Conservation (phyloP, 768 basidiomycete genomes). For the Pulveroboletus sp. region DNA sequence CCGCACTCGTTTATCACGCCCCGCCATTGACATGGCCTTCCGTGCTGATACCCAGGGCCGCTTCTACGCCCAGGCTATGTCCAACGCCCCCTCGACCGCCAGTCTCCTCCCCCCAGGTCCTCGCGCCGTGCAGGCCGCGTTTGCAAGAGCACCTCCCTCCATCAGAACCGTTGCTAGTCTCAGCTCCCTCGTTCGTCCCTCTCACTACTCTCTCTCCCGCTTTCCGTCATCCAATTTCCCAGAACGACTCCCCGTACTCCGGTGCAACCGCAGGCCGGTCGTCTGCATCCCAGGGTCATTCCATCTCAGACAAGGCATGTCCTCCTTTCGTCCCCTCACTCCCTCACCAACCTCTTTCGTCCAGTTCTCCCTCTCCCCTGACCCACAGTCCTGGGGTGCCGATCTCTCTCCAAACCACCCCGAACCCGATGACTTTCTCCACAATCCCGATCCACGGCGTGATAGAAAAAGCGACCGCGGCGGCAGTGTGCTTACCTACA, state of each 20-base stretch:
- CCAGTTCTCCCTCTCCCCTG: slow-evolving; percentile 71
- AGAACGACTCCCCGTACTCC: slow-evolving; percentile 43
- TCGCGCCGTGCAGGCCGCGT: slow-evolving; percentile 40
- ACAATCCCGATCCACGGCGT: slow-evolving; percentile 66
- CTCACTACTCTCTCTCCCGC: neutral
- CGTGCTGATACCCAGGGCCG: slow-evolving; percentile 38
- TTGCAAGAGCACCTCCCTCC: slow-evolving; percentile 37
- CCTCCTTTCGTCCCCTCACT: neutral
- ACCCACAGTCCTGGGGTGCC: slow-evolving; percentile 70
- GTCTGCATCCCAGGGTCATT: slow-evolving; percentile 31
- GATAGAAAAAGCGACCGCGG: slow-evolving; percentile 52
- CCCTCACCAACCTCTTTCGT: neutral
- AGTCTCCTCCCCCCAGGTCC: slow-evolving; percentile 43
- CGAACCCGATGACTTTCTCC: slow-evolving; percentile 69
- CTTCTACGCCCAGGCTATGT: slow-evolving; percentile 38
- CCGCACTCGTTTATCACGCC: slow-evolving; percentile 21
- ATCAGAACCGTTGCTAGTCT: slow-evolving; percentile 38
- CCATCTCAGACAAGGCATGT: slow-evolving; percentile 58
- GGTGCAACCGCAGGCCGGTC: slow-evolving; percentile 32
- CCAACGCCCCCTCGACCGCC: slow-evolving; percentile 47
- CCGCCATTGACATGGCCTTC: slow-evolving; percentile 20
- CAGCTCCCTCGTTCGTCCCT: slow-evolving; percentile 39
- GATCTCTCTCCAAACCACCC: slow-evolving; percentile 52
- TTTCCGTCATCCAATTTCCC: neutral
- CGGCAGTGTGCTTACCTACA: slow-evolving; percentile 58